Base-by-base conservation (phyloP, 331 rosid genomes). In the Malus hybrid region DNA sequence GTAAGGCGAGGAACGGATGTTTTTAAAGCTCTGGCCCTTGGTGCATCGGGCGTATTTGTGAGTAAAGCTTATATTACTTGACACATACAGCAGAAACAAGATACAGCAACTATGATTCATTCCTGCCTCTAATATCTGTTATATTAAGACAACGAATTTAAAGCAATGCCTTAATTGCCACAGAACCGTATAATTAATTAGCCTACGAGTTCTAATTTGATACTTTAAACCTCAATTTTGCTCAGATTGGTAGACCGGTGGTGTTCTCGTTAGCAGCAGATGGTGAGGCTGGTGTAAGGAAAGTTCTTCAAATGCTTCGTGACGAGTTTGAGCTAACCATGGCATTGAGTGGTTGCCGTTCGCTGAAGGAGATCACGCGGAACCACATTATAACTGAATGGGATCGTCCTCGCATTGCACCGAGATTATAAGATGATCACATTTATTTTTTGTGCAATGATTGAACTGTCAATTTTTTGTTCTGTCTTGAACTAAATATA, bases 201-300 rank as follows among this genome's bases (percentile, higher is more conserved):
- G 44, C 56, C 9, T 50, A 50, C 56, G 18, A 50, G 56, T 16
- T 50, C 56, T 50, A 50, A 50, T 50, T 6, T 6, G n/a, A 50
- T 50, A 50, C 56, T 50, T 15, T 6, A 16, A 15, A 50, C 56
- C 56, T 15, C 56, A 50, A 6, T 50, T 50, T 50, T 50, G 7
- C n/a, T n/a, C 71, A 95, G 99, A 90, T 95, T 73, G 99, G 99
- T 78, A 86, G 97, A 67, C 99, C 97, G 6, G 99, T 92, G 79
- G 76, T 95, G 54, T 95, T 61, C 79, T 83, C 99, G 3, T 77
- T 92, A 87, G 99, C 97, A 44, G 92, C 90, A 11, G 97, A 90
- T 66, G 99, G 99, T 16, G 96, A 95, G 70, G 87, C 82, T 42
- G 99, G 99, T 18, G 92, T 95, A 39, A 86, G 93, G 79, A 95